Evolutionary conservation across 2,329 filamentous ascomycete species (phyloP), one percentile per base, ranked within the genome.

Genomic region (Sporothrix dimorphospora): DNA sequence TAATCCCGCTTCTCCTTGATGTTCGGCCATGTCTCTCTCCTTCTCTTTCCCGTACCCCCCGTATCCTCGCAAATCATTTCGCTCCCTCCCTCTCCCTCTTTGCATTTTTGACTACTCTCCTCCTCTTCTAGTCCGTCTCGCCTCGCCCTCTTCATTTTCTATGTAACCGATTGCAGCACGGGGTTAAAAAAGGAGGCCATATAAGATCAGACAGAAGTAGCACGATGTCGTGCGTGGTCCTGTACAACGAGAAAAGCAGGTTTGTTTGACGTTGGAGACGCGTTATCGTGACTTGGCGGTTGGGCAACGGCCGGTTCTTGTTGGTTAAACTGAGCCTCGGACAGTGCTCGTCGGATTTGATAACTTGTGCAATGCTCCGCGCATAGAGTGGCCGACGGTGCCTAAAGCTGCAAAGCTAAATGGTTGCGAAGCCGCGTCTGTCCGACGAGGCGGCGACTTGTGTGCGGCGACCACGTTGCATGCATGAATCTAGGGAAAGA

Each of bases 201-300:
- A 34, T 49, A 30, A 49, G 63, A 34, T 34, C 63, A 49, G 63
- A 49, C 42, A 66, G 24, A 49, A 45, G 63, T 66, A 19, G 42
- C 63, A 49, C 40, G 24, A 49, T 66, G 45, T 21, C 12, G 42
- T 49, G 42, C 27, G 42, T 49, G 24, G 7, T 4, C 19, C 38
- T 24, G 63, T 66, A 34, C 63, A 49, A 66, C 63, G 24, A 21
- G 4, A 66, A 66, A 66, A 66, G 63, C 63, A 66, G 63, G 63
- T 49, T 66, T 66, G 19, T 21, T 34, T 16, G 24, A 34, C 59
- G n/a, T 6, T 30, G 42, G 24, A n/a, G 63, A 5, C 24, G 2
- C 42, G 9, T n/a, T 49, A 66, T 49, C 16, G 24, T 49, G 42
- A 34, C 63, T 66, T 66, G 42, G 63, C 21, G 24, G 14, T n/a